Base-by-base conservation (phyloP, 352 stramenopile species). In the Phytophthora pseudosyringae region DNA sequence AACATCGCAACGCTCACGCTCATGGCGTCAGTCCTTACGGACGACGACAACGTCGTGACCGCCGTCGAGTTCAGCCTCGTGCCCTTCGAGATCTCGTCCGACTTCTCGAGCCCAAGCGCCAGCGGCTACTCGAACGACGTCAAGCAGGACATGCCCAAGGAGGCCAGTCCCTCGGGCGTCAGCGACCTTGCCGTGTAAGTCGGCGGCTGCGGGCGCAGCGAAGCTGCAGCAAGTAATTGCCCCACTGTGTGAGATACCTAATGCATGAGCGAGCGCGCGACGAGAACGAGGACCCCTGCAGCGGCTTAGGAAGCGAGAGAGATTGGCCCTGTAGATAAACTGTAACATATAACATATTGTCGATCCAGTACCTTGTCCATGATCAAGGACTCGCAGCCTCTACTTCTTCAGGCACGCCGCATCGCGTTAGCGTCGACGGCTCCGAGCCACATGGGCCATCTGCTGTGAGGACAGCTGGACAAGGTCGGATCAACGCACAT, bases 271-370 rank as follows among this genome's bases (percentile, higher is more conserved):
- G 15, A 63, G 43, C 29, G 15, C 56, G 36, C 36, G 44, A 33
- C 45, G 32, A 59, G 44, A 49, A 40, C 35, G 29, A 64, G 50
- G 49, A 32, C 33, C 31, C 49, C 51, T 69, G 39, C 65, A 61
- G 59, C 39, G 64, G 64, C 51, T 64, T 52, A 49, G 55, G 39
- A 59, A 13, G n/a, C n/a, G 39, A 28, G 55, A 76, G 45, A 36
- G 21, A 54, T 64, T 70, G 47, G 45, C 59, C 51, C 32, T 75
- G 61, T 75, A 77, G 53, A 70, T 59, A 69, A 67, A 72, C 40
- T 85, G 73, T 85, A 85, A 78, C 56, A 79, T 86, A 86, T 83
- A 82, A 78, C 67, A 71, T 81, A 85, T 83, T 78, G 64, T 65
- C 46, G 31, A 68, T 65, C 59, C 21, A 39, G 5, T 28, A 55